Evolutionary conservation across 2,329 filamentous ascomycete species (phyloP).

Genomic region (Coccinonectria pachysandricola): DNA sequence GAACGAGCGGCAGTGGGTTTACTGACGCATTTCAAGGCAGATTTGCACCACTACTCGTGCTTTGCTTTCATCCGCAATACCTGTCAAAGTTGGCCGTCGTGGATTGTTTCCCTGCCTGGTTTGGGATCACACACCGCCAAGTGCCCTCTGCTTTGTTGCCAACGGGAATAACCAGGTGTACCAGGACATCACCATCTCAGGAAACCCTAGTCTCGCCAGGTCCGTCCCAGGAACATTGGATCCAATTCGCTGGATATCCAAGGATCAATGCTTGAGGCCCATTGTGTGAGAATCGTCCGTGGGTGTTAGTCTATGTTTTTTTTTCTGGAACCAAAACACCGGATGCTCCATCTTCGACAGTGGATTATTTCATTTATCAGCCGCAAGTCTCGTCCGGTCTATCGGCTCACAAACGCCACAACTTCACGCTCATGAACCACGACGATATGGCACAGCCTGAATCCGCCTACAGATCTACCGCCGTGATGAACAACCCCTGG

Average conservation of each 20-base stretch:
- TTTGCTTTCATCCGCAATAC: slow-evolving; percentile 15
- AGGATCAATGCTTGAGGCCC: slow-evolving; percentile 22
- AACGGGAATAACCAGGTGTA: slow-evolving; percentile 18
- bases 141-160: slow-evolving; percentile 4
- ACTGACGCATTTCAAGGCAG: slow-evolving; percentile 14
- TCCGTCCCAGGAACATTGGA: slow-evolving; percentile 17
- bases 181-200: slow-evolving; percentile 15
- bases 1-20: slow-evolving; percentile 17
- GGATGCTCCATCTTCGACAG: slow-evolving; percentile 15
- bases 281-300: slow-evolving; percentile 20
- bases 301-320: slow-evolving; percentile 18
- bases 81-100: slow-evolving; percentile 14
- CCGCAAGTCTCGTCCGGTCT: slow-evolving; percentile 18
- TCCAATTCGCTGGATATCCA: slow-evolving; percentile 16
- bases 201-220: slow-evolving; percentile 20
- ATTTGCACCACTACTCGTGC: slow-evolving; percentile 18
- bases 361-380: slow-evolving; percentile 22
- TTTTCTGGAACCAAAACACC: slow-evolving; percentile 17
- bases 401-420: slow-evolving; percentile 11
- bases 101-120: slow-evolving; percentile 18
- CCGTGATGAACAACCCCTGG: slow-evolving; percentile 39
- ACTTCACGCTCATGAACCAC: slow-evolving; percentile 24
- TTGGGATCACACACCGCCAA: slow-evolving; percentile 20
- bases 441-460: slow-evolving; percentile 37
- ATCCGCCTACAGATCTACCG: slow-evolving; percentile 36